phyloP scores from a whole-genome alignment of 345 rosid species.

The Rhodamnia argentea region DNA sequence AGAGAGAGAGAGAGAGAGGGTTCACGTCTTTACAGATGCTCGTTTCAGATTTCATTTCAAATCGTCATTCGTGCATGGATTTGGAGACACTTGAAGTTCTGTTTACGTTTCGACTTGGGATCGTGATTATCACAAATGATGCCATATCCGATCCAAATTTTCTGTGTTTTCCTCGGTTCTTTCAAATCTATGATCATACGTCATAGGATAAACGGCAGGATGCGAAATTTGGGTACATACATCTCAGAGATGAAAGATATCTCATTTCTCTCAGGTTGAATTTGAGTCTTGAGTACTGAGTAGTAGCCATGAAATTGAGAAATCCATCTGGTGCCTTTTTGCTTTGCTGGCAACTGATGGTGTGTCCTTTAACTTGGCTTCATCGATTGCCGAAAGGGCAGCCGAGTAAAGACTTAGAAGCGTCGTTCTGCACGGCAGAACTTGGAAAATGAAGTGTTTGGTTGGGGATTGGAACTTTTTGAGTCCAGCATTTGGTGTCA shows the following conservation, averaged over 20 bases:
- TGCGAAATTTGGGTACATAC: neutral
- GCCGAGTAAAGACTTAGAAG: neutral
- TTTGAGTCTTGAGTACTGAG: neutral
- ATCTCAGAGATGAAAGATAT: neutral
- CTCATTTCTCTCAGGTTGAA: neutral
- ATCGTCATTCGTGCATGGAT: neutral
- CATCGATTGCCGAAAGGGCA: rapidly evolving
- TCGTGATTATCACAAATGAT: neutral
- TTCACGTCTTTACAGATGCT: too few relatives aligned
- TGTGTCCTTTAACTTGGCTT: neutral
- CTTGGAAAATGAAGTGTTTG: neutral
- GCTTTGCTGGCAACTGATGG: neutral
- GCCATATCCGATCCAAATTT: neutral
- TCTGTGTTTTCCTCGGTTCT: neutral
- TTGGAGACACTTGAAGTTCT: neutral
- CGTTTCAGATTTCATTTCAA: neutral
- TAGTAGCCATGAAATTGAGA: neutral
- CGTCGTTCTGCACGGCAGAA: neutral
- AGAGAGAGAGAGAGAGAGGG: too few relatives aligned
- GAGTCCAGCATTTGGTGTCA: neutral
- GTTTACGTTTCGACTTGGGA: neutral
- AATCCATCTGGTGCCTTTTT: neutral
- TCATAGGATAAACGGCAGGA: neutral
- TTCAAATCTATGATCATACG: neutral
- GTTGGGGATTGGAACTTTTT: neutral